phyloP scores from a whole-genome alignment of 2,329 filamentous ascomycete genomes.

The Fusarium buxicola region DNA sequence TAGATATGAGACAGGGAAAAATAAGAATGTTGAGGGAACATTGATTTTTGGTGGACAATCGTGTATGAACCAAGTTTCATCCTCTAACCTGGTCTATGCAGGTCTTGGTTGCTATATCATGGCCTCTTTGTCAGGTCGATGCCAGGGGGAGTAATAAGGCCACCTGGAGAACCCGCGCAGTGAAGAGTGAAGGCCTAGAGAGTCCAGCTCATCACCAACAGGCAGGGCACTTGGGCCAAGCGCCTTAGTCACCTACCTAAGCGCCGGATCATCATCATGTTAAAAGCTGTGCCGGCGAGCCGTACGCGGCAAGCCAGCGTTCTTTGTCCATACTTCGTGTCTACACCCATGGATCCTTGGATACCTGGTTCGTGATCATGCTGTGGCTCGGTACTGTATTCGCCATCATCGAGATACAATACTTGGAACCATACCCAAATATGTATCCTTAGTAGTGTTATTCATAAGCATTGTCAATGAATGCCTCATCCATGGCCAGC shows the following conservation, averaged over 20 bases:
- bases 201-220: conserved; percentile 12
- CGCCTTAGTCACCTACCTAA: too few relatives aligned
- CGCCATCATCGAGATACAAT: conserved; percentile 14
- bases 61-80: conserved; percentile 28
- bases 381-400: conserved; percentile 8
- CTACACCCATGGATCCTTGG: neutral
- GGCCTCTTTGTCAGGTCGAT: neutral
- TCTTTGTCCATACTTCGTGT: conserved; percentile 9
- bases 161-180: neutral
- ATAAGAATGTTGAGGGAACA: neutral
- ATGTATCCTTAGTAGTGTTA: neutral
- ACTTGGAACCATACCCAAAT: neutral
- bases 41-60: neutral
- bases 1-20: conserved; percentile 2
- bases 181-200: conserved; percentile 2
- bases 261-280: conserved; percentile 27
- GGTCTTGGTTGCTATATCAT: conserved; percentile 5
- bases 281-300: conserved; percentile 32
- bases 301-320: conserved; percentile 13
- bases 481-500: conserved; percentile 28
- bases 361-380: conserved; percentile 1
- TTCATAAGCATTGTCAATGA: conserved; percentile 29
- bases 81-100: conserved; percentile 11
- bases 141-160: conserved; percentile 3
- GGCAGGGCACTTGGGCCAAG: conserved; percentile 15